Conservation (phyloP, 2,329 filamentous ascomycete species). For the Thelonectria discophora region DNA sequence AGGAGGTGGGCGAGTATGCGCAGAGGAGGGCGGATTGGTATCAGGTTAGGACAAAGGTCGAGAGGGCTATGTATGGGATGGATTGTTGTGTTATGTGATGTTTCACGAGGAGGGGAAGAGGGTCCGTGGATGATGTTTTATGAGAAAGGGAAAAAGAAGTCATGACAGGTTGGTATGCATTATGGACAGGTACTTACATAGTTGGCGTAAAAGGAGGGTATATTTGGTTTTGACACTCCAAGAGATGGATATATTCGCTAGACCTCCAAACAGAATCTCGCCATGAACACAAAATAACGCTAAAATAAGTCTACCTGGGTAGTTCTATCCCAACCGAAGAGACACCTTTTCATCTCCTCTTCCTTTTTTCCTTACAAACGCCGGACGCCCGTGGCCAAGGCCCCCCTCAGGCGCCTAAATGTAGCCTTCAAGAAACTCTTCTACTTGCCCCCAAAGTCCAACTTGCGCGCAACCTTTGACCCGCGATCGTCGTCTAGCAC, state of each 20-base stretch:
- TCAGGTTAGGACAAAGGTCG: constrained; percentile 84
- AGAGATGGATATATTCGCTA: constrained; percentile 20
- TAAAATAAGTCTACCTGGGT: background rate
- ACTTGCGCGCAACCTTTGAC: constrained; percentile 81
- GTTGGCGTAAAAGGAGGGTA: no score
- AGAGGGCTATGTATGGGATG: constrained; percentile 96
- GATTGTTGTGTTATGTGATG: constrained; percentile 85
- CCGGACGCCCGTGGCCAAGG: constrained; percentile 9
- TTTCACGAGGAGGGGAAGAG: no score
- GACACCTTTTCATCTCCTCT: constrained; percentile 4
- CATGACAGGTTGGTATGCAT: no score
- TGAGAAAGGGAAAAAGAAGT: constrained; percentile 18
- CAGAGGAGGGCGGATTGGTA: constrained; percentile 96
- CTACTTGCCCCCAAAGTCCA: constrained; percentile 73
- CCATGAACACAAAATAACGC: background rate
- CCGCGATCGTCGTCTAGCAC: constrained; percentile 73
- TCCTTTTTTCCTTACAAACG: constrained; percentile 15
- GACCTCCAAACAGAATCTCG: no score
- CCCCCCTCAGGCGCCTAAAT: no score
- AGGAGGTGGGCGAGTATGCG: constrained; percentile 98
- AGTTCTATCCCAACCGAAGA: background rate
- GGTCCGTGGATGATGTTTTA: constrained; percentile 10
- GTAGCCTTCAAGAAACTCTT: background rate
- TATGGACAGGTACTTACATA: no score
- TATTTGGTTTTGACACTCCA: background rate